Conservation (phyloP, 2,329 filamentous ascomycete genomes). For the Nectriaceae sp. region DNA sequence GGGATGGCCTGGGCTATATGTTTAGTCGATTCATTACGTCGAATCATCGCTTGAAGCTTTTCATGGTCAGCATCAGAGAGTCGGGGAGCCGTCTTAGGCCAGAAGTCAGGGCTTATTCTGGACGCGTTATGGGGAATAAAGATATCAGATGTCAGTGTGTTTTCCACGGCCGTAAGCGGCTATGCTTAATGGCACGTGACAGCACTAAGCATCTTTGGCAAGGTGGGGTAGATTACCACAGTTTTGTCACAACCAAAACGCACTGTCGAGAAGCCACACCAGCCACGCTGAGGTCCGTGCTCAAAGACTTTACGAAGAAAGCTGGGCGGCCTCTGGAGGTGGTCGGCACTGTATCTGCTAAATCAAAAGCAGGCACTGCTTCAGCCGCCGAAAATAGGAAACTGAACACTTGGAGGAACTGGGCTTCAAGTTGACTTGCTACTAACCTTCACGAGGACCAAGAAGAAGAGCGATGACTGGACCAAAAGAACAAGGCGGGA, state of each 20-base stretch:
- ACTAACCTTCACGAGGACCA: no score
- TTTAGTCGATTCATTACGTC: constrained; percentile 2
- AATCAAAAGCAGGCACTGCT: no score
- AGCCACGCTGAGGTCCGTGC: constrained; percentile 4
- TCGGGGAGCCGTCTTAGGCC: constrained; percentile 3
- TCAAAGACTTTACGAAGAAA: constrained; percentile 6
- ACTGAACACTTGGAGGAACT: no score
- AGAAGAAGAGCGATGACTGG: no score
- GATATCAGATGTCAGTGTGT: constrained; percentile 1
- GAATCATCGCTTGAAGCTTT: constrained; percentile 11
- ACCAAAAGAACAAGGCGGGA: no score
- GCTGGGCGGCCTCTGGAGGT: constrained; percentile 5
- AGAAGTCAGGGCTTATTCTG: constrained; percentile 9
- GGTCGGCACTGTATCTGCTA: background rate
- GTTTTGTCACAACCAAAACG: background rate
- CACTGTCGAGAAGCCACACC: constrained; percentile 3
- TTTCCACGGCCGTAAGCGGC: constrained; percentile 4
- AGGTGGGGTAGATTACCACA: background rate
- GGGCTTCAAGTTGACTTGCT: no score
- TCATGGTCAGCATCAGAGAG: constrained; percentile 11
- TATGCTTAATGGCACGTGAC: background rate
- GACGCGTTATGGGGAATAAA: constrained; percentile 2
- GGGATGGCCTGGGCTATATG: constrained; percentile 9
- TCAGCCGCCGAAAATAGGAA: no score
- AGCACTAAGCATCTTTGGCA: background rate